These are phyloP conservation scores for Cylindrotheca closterium DNA, from an alignment of 108 stramenopile genomes.

Conservation along the genomic window DNA sequence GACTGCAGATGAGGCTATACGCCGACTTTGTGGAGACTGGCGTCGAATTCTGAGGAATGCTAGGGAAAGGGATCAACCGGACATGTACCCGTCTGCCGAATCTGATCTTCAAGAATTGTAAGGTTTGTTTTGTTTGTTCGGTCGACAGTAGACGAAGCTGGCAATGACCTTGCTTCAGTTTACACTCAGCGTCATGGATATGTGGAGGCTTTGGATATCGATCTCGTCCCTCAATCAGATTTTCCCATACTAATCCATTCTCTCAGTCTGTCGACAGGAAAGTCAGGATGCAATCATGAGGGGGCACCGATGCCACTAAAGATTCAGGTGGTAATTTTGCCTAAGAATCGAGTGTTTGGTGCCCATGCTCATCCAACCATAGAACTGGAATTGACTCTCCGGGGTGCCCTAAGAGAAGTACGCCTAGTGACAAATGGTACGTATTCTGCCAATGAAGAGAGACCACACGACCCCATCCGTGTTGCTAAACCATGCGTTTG, in stretches of 20 bases:
- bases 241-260: background rate
- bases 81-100: background rate
- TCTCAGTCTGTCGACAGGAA: background rate
- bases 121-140: background rate
- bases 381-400: background rate
- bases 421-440: background rate
- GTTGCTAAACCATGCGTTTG: background rate
- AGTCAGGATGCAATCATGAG: background rate
- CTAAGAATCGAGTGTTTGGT: background rate
- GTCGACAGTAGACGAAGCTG: too few species aligned
- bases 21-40: background rate
- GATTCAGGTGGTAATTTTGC: background rate
- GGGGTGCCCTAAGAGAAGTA: background rate
- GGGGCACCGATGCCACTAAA: background rate
- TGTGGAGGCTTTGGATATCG: too few species aligned
- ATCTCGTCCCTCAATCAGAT: too few species aligned
- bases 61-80: background rate
- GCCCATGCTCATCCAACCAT: background rate
- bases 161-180: too few species aligned
- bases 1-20: background rate
- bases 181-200: too few species aligned
- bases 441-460: too few species aligned
- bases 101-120: background rate
- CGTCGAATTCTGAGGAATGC: background rate
- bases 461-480: background rate